Evolutionary conservation across 176 grass and related monocot genomes (phyloP).

Genomic region (Musa beccarii): DNA sequence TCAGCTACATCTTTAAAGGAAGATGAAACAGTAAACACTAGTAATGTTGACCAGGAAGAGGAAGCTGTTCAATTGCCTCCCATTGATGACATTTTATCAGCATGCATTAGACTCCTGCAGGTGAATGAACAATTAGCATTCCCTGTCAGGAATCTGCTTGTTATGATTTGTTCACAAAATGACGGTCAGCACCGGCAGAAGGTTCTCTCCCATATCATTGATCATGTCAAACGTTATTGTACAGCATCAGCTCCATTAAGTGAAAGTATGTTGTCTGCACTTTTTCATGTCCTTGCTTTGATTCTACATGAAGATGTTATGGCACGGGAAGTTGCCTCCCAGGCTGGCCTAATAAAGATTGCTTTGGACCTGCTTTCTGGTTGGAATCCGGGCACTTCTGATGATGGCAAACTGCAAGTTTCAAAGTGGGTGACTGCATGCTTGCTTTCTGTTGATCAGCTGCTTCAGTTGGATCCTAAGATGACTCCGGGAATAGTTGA

Average conservation of each 20-base stretch:
- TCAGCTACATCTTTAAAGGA: constrained; percentile 53
- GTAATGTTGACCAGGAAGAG: constrained; percentile 64
- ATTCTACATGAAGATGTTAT: constrained; percentile 84
- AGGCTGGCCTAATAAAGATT: constrained; percentile 69
- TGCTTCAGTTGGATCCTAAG: constrained; percentile 86
- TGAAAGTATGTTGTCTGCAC: constrained; percentile 45
- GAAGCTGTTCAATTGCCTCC: constrained; percentile 67
- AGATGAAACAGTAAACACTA: constrained; percentile 41
- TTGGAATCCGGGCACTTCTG: constrained; percentile 48
- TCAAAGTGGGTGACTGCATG: constrained; percentile 92
- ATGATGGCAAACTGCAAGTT: constrained; percentile 38
- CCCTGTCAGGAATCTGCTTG: constrained; percentile 80
- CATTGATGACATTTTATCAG: constrained; percentile 79
- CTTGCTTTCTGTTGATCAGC: constrained; percentile 91
- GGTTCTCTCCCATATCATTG: constrained; percentile 79
- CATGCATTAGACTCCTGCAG: constrained; percentile 67
- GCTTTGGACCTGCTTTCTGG: constrained; percentile 63
- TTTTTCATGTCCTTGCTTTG: constrained; percentile 91
- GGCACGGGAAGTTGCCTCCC: constrained; percentile 60
- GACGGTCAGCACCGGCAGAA: constrained; percentile 76
- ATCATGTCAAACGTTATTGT: constrained; percentile 63
- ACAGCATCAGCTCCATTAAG: constrained; percentile 35
- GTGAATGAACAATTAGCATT: constrained; percentile 80
- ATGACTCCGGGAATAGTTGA: constrained; percentile 60
- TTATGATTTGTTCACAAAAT: constrained; percentile 87